Evolutionary conservation across 1,284 basidiomycete species (phyloP), one percentile per base, ranked within the genome.

Genomic region (Trichosporon faecale): DNA sequence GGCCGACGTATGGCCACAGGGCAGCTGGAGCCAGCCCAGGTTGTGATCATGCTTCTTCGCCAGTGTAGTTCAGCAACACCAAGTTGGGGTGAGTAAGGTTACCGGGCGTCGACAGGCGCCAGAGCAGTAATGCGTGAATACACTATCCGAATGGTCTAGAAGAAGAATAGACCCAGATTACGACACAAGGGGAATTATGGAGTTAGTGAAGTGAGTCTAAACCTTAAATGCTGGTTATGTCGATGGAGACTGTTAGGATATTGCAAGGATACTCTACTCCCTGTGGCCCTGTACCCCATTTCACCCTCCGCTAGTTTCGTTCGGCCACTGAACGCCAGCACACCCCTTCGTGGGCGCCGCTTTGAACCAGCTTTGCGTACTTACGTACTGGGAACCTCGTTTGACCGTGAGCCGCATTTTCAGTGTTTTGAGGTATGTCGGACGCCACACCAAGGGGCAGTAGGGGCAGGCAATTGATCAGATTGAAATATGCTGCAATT

Each of bases 361-460:
- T 46, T 7, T 52, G n/a, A 8, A n/a, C n/a, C n/a, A 25, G 49
- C 49, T 12, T 21, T 11, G 35, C 11, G 21, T 11, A n/a, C n/a
- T n/a, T n/a, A n/a, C n/a, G 40, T 44, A 21, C 49, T 23, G 49
- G 11, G 49, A 52, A 12, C 49, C 21, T 21, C 21, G 11, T 52
- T 25, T 52, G 49, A 52, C 49, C 49, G 9, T 25, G 49, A 21
- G 49, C 23, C 49, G 49, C 49, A 52, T 23, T 52, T 52, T 52
- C 57, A 33, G 27, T 23, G 18, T n/a, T 61, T 61, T 31, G 57
- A 61, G 57, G 57, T 61, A 61, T 61, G 57, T 61, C 57, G 29
- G 57, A 61, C 57, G 57, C 57, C 57, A 61, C 57, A 61, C 55
- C 57, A 31, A n/a, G 29, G 57, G 27, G 57, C 29, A 31, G 16